These are phyloP conservation scores for Porphyra umbilicalis DNA, from an alignment of 31 red algal species.

Conservation along the genomic window DNA sequence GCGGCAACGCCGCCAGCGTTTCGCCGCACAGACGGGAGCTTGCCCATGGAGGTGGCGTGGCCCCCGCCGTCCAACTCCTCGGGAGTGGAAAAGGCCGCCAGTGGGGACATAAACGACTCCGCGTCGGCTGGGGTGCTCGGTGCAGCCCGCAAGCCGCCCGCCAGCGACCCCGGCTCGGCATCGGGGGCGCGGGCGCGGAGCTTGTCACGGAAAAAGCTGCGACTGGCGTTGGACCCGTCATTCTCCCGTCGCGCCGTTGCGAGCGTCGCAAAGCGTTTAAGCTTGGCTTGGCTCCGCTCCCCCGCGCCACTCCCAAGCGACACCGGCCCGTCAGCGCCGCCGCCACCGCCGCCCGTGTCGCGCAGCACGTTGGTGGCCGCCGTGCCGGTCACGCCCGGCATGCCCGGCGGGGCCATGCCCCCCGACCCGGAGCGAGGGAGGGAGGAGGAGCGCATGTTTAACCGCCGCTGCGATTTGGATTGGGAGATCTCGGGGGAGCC, in stretches of 20 bases:
- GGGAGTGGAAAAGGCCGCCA: neutral
- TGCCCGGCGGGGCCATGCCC: neutral
- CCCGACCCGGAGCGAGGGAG: neutral
- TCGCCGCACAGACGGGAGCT: neutral
- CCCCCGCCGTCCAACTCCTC: neutral
- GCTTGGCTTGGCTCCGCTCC: neutral
- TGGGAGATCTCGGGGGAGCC: neutral
- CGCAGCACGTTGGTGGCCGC: neutral
- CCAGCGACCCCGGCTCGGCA: neutral
- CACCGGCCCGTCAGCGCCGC: neutral
- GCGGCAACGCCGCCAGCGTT: neutral
- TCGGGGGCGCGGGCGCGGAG: neutral
- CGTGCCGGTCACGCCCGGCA: neutral
- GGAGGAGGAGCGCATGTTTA: neutral
- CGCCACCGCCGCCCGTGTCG: neutral
- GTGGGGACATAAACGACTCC: neutral
- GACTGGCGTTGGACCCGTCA: neutral
- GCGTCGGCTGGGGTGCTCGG: neutral
- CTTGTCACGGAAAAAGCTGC: slow-evolving; percentile 1
- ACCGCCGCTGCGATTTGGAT: neutral
- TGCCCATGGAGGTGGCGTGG: neutral
- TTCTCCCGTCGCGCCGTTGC: neutral
- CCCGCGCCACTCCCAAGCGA: neutral
- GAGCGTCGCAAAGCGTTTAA: neutral
- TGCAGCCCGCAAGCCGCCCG: neutral